Evolutionary conservation across 345 rosid genomes (phyloP).

Genomic region (Clarkia xantiana): DNA sequence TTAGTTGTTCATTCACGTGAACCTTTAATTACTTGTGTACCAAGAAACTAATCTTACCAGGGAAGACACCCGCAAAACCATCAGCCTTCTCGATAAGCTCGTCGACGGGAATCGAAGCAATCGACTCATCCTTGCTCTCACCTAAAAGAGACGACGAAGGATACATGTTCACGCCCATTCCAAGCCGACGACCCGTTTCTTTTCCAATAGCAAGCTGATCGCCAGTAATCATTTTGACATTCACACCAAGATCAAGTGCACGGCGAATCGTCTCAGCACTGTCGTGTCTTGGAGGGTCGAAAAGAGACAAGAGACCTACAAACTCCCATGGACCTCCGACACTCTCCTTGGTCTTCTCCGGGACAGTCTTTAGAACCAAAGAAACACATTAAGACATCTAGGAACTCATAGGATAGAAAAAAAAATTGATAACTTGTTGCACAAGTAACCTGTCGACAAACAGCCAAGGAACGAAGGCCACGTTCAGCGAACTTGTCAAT

Average conservation of each 20-base stretch:
- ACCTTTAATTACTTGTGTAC: not conserved
- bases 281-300: conserved; percentile 34
- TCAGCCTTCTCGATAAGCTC: conserved; percentile 28
- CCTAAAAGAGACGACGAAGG: conserved; percentile 26
- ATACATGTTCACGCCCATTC: conserved; percentile 30
- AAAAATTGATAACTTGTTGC: not conserved
- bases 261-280: conserved; percentile 27
- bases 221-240: conserved; percentile 28
- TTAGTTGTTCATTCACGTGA: not conserved
- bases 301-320: conserved; percentile 34
- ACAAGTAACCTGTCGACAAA: conserved; percentile 24
- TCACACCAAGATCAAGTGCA: conserved; percentile 27
- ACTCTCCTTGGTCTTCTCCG: conserved; percentile 32
- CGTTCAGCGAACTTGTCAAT: conserved; percentile 30
- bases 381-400: not conserved
- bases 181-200: conserved; percentile 27
- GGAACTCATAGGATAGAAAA: not conserved
- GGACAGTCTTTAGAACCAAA: conserved; percentile 10
- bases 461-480: conserved; percentile 33
- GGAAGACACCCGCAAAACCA: conserved; percentile 31
- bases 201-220: conserved; percentile 29
- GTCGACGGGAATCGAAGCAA: conserved; percentile 15
- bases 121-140: conserved; percentile 15
- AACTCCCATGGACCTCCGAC: conserved; percentile 32
- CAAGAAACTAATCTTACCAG: conserved; percentile 5